A percentile compares a stretch with the other conserved stretches of the same genome.
Conservation (phyloP, 768 basidiomycete genomes). For the Tulasnella sp. region DNA sequence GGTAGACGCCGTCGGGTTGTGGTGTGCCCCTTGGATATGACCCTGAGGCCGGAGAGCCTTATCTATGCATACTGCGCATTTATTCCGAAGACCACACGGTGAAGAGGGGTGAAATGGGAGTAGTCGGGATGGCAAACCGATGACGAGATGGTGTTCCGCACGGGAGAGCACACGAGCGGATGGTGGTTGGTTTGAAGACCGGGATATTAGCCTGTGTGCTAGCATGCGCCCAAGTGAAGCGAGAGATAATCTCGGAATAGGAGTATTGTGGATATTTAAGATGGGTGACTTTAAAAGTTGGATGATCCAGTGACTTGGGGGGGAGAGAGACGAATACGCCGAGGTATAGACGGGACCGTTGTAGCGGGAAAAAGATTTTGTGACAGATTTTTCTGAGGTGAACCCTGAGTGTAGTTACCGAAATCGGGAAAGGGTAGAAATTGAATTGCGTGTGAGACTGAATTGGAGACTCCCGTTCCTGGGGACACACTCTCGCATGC, state of each 20-base stretch:
- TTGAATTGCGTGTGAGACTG: constrained; percentile 9
- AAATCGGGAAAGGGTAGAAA: not conserved
- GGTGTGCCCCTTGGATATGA: not conserved
- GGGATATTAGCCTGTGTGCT: not conserved
- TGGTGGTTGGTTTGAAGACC: not conserved
- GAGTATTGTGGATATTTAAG: not conserved
- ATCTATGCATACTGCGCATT: not conserved
- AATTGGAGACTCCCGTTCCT: not conserved
- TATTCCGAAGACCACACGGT: not conserved
- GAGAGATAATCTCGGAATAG: not conserved
- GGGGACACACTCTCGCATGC: not conserved
- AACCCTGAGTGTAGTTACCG: not conserved
- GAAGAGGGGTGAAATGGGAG: not conserved
- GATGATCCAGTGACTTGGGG: not conserved
- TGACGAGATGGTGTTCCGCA: not conserved
- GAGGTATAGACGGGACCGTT: not conserved
- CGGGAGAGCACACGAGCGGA: not conserved
- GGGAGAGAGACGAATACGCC: not conserved
- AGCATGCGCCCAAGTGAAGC: not conserved
- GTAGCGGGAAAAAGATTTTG: not conserved
- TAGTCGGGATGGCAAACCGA: not conserved
- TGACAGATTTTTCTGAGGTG: not conserved
- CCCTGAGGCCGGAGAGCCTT: not conserved
- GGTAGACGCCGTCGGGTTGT: not conserved
- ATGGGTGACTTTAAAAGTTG: not conserved